Evolutionary conservation across 345 rosid genomes (phyloP).

Genomic region (Moringa oleifera): DNA sequence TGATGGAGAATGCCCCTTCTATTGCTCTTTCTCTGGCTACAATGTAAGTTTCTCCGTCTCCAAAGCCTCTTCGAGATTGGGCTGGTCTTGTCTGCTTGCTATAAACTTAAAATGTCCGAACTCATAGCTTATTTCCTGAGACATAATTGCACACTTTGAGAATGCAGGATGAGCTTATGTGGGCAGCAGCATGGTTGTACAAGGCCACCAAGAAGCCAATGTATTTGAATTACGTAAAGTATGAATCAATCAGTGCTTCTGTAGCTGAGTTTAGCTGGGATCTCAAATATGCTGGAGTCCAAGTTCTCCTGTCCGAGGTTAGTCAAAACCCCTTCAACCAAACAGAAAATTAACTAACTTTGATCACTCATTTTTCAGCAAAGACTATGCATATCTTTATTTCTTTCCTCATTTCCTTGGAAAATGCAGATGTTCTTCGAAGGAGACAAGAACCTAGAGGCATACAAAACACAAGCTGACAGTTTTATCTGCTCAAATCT

Average conservation of each 20-base stretch:
- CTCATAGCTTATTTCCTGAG: too few species aligned
- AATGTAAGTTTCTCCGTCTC: slow-evolving; percentile 37
- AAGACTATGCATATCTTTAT: too few species aligned
- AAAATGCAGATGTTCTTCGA: slow-evolving; percentile 49
- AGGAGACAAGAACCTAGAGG: slow-evolving; percentile 35
- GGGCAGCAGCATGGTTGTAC: slow-evolving; percentile 93
- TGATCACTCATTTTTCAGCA: too few species aligned
- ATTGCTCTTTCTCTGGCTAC: slow-evolving; percentile 90
- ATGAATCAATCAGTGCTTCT: slow-evolving; percentile 49
- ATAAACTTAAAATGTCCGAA: too few species aligned
- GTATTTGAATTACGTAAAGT: slow-evolving; percentile 43
- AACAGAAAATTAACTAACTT: background rate
- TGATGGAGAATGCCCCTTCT: slow-evolving; percentile 96
- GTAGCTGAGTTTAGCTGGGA: slow-evolving; percentile 94
- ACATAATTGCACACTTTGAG: background rate
- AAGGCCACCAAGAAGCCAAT: slow-evolving; percentile 38
- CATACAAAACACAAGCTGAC: slow-evolving; percentile 62
- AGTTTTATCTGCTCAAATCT: slow-evolving; percentile 67
- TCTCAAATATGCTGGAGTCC: slow-evolving; percentile 84
- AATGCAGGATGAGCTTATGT: slow-evolving; percentile 79
- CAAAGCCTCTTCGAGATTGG: too few species aligned
- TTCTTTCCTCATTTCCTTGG: too few species aligned
- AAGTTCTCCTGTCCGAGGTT: slow-evolving; percentile 67
- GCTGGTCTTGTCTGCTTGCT: too few species aligned
- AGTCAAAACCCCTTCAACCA: background rate